These are phyloP conservation scores for Ogataea chonburiensis DNA, from an alignment of 805 yeast genomes.

Conservation along the genomic window DNA sequence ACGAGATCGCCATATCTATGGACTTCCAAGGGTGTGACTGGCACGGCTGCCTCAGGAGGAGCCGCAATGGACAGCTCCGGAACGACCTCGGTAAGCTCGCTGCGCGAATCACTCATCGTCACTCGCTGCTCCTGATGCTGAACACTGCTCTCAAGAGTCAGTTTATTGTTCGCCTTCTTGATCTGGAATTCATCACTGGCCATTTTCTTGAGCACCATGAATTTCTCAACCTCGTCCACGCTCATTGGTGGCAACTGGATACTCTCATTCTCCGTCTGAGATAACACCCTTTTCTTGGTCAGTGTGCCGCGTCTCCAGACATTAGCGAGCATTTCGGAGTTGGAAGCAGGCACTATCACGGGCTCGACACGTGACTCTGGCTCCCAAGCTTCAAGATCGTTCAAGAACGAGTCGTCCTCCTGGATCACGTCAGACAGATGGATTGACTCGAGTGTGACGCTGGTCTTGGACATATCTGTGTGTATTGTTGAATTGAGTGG, in stretches of 20 bases:
- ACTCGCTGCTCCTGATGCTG: constrained; percentile 28
- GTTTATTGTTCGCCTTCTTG: constrained; percentile 27
- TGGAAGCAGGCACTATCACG: constrained; percentile 6
- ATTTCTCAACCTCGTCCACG: constrained; percentile 29
- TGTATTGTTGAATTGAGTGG: constrained; percentile 25
- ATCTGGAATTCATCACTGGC: constrained; percentile 33
- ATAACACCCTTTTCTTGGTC: constrained; percentile 16
- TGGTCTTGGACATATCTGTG: constrained; percentile 2
- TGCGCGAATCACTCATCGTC: constrained; percentile 15
- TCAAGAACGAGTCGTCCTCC: constrained; percentile 41
- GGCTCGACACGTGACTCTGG: constrained; percentile 16
- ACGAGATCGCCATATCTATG: constrained; percentile 23
- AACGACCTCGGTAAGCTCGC: constrained; percentile 21
- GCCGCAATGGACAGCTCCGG: constrained; percentile 32
- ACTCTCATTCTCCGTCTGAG: constrained; percentile 15
- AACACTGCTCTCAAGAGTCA: constrained; percentile 16
- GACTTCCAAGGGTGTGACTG: neutral
- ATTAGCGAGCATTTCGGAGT: constrained; percentile 23
- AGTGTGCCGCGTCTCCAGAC: constrained; percentile 33
- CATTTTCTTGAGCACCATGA: constrained; percentile 32
- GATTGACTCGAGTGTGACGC: constrained; percentile 13
- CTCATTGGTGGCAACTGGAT: constrained; percentile 23
- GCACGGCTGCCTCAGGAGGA: neutral
- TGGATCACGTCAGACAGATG: constrained; percentile 35
- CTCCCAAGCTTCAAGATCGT: constrained; percentile 41